phyloP scores from a whole-genome alignment of 164 flowering plant genomes.

The Echeveria elegans region DNA sequence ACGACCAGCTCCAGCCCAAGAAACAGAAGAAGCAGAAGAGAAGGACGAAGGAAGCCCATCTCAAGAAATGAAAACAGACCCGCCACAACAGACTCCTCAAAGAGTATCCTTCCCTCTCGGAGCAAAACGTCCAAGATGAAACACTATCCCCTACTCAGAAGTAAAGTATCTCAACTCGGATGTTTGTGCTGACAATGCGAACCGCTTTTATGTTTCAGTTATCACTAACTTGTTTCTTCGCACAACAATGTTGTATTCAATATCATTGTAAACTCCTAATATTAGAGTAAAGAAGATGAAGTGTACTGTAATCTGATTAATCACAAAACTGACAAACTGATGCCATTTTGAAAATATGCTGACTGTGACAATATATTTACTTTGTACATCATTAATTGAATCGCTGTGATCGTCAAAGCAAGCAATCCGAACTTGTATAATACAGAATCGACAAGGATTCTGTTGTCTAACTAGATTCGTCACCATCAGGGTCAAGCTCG shows the following conservation, averaged over 20 bases:
- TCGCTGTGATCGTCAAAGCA: no score
- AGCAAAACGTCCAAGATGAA: constrained; percentile 42
- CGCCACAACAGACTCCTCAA: constrained; percentile 44
- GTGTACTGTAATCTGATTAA: no score
- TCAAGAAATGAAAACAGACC: constrained; percentile 44
- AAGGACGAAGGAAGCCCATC: constrained; percentile 32
- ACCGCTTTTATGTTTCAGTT: not conserved
- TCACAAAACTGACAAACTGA: no score
- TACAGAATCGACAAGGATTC: not conserved
- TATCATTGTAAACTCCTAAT: no score
- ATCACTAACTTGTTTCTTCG: no score
- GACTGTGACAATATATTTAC: no score
- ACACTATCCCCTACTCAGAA: not conserved
- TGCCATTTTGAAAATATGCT: no score
- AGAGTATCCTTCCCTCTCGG: constrained; percentile 77
- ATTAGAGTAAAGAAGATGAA: no score
- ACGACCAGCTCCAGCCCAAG: constrained; percentile 42
- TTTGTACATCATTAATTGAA: no score
- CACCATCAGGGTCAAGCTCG: constrained; percentile 65
- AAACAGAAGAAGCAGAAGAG: constrained; percentile 73
- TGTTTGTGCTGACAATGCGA: not conserved
- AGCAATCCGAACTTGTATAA: no score
- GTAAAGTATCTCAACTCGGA: not conserved
- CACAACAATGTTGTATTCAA: no score
- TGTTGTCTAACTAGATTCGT: constrained; percentile 24